These are phyloP conservation scores for Colletotrichum incanum DNA, from an alignment of 2,329 filamentous ascomycete species.

Conservation along the genomic window DNA sequence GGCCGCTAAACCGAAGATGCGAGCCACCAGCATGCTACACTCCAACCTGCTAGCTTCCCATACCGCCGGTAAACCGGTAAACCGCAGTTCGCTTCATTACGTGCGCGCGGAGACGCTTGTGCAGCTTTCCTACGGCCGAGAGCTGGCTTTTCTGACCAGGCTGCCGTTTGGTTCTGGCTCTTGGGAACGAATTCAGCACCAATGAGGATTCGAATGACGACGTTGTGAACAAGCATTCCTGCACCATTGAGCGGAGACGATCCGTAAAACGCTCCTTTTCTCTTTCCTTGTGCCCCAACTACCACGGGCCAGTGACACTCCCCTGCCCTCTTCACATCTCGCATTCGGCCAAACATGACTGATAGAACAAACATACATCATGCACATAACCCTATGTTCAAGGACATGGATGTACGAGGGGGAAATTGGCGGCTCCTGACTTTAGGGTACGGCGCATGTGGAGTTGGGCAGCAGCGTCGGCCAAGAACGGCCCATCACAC, in stretches of 20 bases:
- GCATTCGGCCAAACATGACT: constrained; percentile 5
- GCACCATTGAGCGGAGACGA: not conserved
- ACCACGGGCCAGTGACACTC: not conserved
- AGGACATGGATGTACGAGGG: not conserved
- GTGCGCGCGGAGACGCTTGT: not conserved
- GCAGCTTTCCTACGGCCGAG: constrained; percentile 13
- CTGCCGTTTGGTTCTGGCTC: not conserved
- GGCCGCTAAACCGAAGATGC: not conserved
- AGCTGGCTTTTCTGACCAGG: not conserved
- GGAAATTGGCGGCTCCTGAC: not conserved
- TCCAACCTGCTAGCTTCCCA: not conserved
- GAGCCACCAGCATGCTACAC: not conserved
- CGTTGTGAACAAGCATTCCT: not conserved
- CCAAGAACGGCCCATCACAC: not conserved
- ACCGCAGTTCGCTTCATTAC: constrained; percentile 1
- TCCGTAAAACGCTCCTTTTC: not conserved
- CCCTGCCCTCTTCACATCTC: not conserved
- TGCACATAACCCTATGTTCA: not conserved
- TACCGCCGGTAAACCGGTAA: not conserved
- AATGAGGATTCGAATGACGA: not conserved
- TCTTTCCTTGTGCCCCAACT: not conserved
- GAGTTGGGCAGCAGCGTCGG: not conserved
- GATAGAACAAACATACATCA: not conserved
- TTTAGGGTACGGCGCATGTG: not conserved
- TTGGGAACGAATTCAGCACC: not conserved